Conservation (phyloP, 495 filamentous ascomycete species). For the Schizothecium vesticola region DNA sequence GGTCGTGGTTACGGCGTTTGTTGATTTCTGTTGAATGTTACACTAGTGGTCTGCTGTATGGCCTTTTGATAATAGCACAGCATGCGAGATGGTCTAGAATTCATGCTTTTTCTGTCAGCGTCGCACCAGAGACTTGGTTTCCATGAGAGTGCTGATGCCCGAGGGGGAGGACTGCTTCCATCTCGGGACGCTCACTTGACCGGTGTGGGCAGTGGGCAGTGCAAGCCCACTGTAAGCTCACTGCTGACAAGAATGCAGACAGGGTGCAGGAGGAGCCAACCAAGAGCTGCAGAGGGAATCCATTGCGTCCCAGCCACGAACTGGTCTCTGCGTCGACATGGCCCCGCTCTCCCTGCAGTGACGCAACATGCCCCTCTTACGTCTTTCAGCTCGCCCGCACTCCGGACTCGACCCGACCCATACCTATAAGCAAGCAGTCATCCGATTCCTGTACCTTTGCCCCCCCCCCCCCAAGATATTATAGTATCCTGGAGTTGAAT, state of each 20-base stretch:
- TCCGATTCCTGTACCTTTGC: background rate
- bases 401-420: no score
- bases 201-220: background rate
- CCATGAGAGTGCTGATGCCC: no score
- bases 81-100: background rate
- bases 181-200: background rate
- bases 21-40: background rate
- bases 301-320: background rate
- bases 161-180: no score
- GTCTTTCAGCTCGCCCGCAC: background rate
- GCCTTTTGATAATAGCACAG: background rate
- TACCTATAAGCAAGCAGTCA: no score
- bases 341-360: background rate
- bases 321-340: background rate
- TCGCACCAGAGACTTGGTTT: no score
- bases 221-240: background rate
- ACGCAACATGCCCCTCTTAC: background rate
- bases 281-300: background rate
- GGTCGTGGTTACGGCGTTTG: background rate
- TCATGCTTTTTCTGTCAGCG: background rate
- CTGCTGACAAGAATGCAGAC: background rate
- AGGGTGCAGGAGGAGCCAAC: background rate
- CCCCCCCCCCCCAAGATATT: background rate
- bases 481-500: background rate
- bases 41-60: background rate